Conservation (phyloP, 2,329 filamentous ascomycete species). For the Scedosporium minutisporum region DNA sequence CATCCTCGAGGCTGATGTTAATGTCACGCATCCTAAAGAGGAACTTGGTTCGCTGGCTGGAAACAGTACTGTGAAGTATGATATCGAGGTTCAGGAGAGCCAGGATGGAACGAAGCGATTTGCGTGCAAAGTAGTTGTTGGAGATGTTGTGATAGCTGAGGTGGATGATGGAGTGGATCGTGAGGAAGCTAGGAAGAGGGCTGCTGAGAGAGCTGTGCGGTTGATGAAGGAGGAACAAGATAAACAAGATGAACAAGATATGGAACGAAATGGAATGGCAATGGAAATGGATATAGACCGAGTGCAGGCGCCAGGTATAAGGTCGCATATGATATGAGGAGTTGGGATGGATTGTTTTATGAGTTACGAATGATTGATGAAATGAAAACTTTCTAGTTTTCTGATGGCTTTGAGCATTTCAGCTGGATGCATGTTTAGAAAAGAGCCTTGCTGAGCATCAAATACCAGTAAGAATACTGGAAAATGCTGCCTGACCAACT, state of each 20-base stretch:
- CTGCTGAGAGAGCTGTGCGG: slow-evolving; percentile 41
- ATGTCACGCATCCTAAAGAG: slow-evolving; percentile 58
- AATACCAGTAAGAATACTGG: too few relatives aligned
- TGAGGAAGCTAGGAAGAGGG: slow-evolving; percentile 45
- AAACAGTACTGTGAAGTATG: slow-evolving; percentile 44
- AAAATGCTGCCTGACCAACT: too few relatives aligned
- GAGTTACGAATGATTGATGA: too few relatives aligned
- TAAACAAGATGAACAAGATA: neutral
- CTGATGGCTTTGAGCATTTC: too few relatives aligned
- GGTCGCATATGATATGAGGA: too few relatives aligned
- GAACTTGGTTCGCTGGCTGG: slow-evolving; percentile 51
- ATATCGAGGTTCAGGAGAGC: slow-evolving; percentile 18
- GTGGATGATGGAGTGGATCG: slow-evolving; percentile 34
- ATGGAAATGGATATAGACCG: neutral
- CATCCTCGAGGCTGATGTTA: slow-evolving; percentile 48
- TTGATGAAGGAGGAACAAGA: slow-evolving; percentile 4
- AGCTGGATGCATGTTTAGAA: too few relatives aligned
- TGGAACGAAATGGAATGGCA: neutral
- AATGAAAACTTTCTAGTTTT: too few relatives aligned
- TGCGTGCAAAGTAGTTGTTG: slow-evolving; percentile 40
- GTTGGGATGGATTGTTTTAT: too few relatives aligned
- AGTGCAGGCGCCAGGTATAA: too few relatives aligned
- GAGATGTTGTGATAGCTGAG: slow-evolving; percentile 32
- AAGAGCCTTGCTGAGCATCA: too few relatives aligned
- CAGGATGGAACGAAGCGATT: slow-evolving; percentile 19